Evolutionary conservation across 148 eudicot species (phyloP), one percentile per base, ranked within the genome.

Genomic region (Beta vulgaris): DNA sequence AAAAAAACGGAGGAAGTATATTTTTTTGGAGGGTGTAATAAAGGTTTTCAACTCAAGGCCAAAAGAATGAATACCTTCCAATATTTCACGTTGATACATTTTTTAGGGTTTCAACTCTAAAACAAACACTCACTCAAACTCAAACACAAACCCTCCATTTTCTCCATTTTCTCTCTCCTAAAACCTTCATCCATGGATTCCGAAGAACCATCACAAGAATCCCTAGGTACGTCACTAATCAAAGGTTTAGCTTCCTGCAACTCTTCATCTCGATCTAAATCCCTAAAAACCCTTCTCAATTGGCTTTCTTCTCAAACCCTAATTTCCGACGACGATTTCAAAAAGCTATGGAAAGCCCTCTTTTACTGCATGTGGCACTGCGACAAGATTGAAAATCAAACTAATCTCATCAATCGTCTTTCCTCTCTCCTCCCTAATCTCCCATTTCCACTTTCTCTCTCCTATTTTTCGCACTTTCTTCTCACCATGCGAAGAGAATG

Each of bases 311-410:
- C 86, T 0, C 86, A 87, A 69, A 37, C 77, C 79, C 74, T 76
- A 55, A 53, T 95, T 78, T 80, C 96, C 73, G 97, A 92, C 37
- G 87, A 85, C 44, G 91, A 90, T 29, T 69, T 95, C 68, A 90
- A 85, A 77, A 92, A 83, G 87, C 81, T 95, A 1, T 95, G 99
- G 99, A 95, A 95, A 71, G 91, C 93, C 10, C 89, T 95, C 18
- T 95, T 95, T 71, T 95, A 92, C 83, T 89, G 88, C 77, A 77
- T 89, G 61, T 95, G 99, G 99, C 99, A 95, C 66, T 77, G 85
- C 39, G 99, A 95, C 80, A 95, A 92, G 63, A 19, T 82, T 21
- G 82, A 83, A 0, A 88, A 86, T 23, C 98, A 94, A 73, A 35
- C 76, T 14, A 76, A 83, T 0, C 88, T 95, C 48, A 88, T 86